Base-by-base conservation (phyloP, 805 yeast species). In the Hagleromyces aurorensis region DNA sequence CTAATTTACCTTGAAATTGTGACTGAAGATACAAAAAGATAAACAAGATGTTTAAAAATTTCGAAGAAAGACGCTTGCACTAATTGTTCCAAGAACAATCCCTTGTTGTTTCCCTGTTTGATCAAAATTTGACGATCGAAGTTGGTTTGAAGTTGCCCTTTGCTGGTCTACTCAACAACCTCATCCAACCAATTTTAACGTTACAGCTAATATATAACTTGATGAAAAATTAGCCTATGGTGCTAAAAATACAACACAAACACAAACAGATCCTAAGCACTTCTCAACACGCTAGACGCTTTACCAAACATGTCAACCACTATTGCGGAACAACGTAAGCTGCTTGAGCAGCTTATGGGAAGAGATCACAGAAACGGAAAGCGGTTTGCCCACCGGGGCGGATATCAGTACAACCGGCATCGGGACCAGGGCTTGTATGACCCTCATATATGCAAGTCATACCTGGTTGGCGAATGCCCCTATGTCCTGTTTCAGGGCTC, bases 391-490 rank as follows among this genome's bases (percentile, higher is more conserved):
- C 48, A 64, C 53, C 37, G 40, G 17, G 33, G 73, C 49, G 42
- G 64, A 55, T 59, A 62, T 58, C n/a, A 23, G 16, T 23, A 16
- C 25, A 23, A 23, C 19, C 20, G 23, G 19, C 29, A 20, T 14
- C 29, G 32, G 27, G 44, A 43, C 16, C 25, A 60, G 38, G 53
- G 66, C 30, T 52, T 78, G 29, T 56, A 59, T 19, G 78, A 75
- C 30, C 66, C 73, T 9, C 62, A 72, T 24, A 75, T 85, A 5
- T 87, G 97, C 57, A 81, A 80, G 50, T 65, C 81, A 12, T 87
- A 77, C 50, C 54, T 87, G n/a, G 83, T 84, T 10, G 95, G 91
- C 0, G 69, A 72, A 6, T 87, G 97, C 44, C 89, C 94, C 0
- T 78, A 81, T 52, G 96, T 86, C 40, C 53, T 86, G 26, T 82